Evolutionary conservation across 1,284 basidiomycete species (phyloP).

Genomic region (Trichosporon asahii): DNA sequence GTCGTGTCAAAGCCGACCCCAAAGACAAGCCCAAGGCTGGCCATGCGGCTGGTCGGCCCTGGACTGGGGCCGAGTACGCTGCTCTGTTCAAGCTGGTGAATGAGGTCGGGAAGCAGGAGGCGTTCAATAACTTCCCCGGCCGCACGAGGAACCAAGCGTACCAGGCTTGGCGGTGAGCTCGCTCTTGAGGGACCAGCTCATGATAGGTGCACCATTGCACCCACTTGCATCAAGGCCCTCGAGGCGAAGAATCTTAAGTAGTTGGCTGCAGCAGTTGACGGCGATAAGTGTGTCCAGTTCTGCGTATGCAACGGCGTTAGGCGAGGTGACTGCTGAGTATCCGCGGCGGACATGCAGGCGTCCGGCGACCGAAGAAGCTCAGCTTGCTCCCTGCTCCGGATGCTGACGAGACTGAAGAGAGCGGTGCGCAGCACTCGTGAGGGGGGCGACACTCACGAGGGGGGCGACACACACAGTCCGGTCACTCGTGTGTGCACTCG

Average conservation of each 20-base stretch:
- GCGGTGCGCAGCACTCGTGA: no score
- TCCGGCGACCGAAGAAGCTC: no score
- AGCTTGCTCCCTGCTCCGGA: no score
- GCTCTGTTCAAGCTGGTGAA: conserved; percentile 13
- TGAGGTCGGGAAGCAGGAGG: background rate
- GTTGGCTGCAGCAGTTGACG: background rate
- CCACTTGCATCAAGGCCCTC: background rate
- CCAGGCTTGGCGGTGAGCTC: conserved; percentile 17
- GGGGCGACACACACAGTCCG: background rate
- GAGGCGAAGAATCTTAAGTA: background rate
- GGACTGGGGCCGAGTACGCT: conserved; percentile 13
- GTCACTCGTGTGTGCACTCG: background rate
- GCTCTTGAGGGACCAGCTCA: background rate
- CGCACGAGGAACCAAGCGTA: conserved; percentile 17
- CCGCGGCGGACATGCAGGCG: no score
- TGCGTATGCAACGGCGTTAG: no score
- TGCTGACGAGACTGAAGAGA: no score
- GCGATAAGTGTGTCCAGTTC: no score
- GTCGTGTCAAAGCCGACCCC: background rate
- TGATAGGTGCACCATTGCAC: background rate
- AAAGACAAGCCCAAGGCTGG: background rate
- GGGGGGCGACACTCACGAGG: no score
- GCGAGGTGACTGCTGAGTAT: no score
- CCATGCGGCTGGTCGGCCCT: background rate
- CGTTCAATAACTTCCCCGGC: conserved; percentile 9